Evolutionary conservation across 2,329 filamentous ascomycete genomes (phyloP).

Genomic region (Colletotrichum acutatum): DNA sequence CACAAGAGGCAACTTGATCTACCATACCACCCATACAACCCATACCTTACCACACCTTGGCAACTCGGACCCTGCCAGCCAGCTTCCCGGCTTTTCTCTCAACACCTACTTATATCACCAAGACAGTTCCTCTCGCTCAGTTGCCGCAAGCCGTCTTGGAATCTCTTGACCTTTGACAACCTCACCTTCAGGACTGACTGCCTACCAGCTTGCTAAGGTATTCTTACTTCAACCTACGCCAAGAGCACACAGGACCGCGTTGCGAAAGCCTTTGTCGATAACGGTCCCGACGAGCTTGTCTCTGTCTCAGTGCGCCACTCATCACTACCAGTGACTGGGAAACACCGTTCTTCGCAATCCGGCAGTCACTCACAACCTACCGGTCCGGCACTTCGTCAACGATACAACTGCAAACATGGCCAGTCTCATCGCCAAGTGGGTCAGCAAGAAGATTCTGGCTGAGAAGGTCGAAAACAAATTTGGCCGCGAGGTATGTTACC

Average conservation of each 20-base stretch:
- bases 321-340: not conserved
- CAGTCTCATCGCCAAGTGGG: slow-evolving; percentile 61
- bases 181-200: not conserved
- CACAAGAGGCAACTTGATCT: slow-evolving; percentile 1
- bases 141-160: not conserved
- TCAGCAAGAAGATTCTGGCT: slow-evolving; percentile 67
- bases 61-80: slow-evolving; percentile 19
- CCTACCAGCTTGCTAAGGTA: not conserved
- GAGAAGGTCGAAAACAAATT: slow-evolving; percentile 69
- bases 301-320: not conserved
- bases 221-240: not conserved
- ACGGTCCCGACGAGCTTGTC: not conserved
- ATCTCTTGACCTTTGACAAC: not conserved
- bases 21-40: not conserved
- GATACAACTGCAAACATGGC: slow-evolving; percentile 56
- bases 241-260: not conserved
- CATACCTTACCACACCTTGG: not conserved
- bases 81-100: not conserved
- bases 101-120: slow-evolving; percentile 8
- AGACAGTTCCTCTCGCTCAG: not conserved
- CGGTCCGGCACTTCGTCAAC: slow-evolving; percentile 4
- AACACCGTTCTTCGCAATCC: not conserved
- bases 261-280: not conserved
- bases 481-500: slow-evolving; percentile 59
- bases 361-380: slow-evolving; percentile 26